Evolutionary conservation across 2,329 filamentous ascomycete species (phyloP), one percentile per base, ranked within the genome.

Genomic region (Penicillium sp.): DNA sequence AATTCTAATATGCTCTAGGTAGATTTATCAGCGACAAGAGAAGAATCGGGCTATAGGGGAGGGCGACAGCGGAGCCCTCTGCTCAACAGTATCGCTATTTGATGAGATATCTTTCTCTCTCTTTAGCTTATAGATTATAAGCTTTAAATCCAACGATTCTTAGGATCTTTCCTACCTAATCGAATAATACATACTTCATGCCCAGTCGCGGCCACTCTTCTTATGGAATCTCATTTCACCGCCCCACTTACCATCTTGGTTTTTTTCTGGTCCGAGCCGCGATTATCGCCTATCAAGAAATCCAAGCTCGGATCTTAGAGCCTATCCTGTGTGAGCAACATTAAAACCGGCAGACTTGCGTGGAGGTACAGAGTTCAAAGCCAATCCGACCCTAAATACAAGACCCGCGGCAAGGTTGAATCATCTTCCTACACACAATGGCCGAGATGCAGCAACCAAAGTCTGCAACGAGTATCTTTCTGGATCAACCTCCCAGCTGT

Each of bases 401-500:
- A 40, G 5, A n/a, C 10, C 28, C 47, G 35, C 24, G 24, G 9
- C 17, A 13, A 30, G 19, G 6, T 15, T 50, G n/a, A 28, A 15
- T 15, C 13, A 2, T n/a, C 24, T 26, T 9, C 22, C 22, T 8
- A 53, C 24, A 19, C 35, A 67, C 30, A 30, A 69, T 71, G 70
- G 0, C 59, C 4, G 51, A 58, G 30, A 56, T 30, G 33, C 73
- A 75, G 58, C 61, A 64, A 5, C 73, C 74, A 9, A 57, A 68
- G 26, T 78, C 78, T 6, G 59, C 65, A 24, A 72, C 68, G 6
- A 80, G 77, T 3, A 65, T 75, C 35, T 78, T 76, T 55, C 70
- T 80, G 8, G 76, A 81, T 58, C 74, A 79, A 59, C 80, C 79
- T 15, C 79, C 80, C 2, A 81, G 79, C 65, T 82, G 80, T 61